A percentile compares a stretch with the other conserved stretches of the same genome.
Conservation (phyloP, 306 rosid genomes). For the Astragalus membranaceus region DNA sequence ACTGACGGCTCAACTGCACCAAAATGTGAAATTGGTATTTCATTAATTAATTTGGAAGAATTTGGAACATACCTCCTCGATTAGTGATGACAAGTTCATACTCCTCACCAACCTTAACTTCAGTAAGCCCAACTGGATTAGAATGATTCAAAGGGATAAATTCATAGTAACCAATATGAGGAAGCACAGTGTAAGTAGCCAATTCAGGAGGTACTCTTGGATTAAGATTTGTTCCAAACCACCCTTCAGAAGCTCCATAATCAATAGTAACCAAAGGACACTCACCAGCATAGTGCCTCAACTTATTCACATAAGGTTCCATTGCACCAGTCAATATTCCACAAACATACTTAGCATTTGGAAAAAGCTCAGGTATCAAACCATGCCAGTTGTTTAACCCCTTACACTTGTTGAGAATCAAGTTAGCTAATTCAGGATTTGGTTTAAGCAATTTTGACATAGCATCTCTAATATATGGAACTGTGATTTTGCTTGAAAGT, state of each 20-base stretch:
- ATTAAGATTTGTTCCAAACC: slow-evolving; percentile 78
- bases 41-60: not conserved
- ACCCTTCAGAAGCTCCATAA: slow-evolving; percentile 95
- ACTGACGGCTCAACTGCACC: too few relatives aligned
- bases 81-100: slow-evolving; percentile 60
- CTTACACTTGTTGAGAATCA: slow-evolving; percentile 39
- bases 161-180: slow-evolving; percentile 86
- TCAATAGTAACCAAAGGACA: slow-evolving; percentile 78
- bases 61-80: slow-evolving; percentile 55
- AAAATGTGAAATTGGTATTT: not conserved
- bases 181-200: slow-evolving; percentile 72
- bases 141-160: slow-evolving; percentile 59
- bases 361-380: slow-evolving; percentile 71
- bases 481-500: slow-evolving; percentile 43
- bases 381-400: slow-evolving; percentile 83
- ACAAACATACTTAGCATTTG: slow-evolving; percentile 67
- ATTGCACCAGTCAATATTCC: slow-evolving; percentile 95
- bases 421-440: slow-evolving; percentile 67
- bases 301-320: slow-evolving; percentile 70
- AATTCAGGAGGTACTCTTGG: slow-evolving; percentile 62
- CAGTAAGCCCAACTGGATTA: slow-evolving; percentile 56
- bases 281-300: slow-evolving; percentile 81
- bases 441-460: slow-evolving; percentile 70
- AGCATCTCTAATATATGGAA: slow-evolving; percentile 43
- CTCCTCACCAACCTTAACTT: slow-evolving; percentile 66